These are phyloP conservation scores for Hyphopichia wangnamkhiaoensis DNA, from an alignment of 1,139 yeast species.

Conservation along the genomic window DNA sequence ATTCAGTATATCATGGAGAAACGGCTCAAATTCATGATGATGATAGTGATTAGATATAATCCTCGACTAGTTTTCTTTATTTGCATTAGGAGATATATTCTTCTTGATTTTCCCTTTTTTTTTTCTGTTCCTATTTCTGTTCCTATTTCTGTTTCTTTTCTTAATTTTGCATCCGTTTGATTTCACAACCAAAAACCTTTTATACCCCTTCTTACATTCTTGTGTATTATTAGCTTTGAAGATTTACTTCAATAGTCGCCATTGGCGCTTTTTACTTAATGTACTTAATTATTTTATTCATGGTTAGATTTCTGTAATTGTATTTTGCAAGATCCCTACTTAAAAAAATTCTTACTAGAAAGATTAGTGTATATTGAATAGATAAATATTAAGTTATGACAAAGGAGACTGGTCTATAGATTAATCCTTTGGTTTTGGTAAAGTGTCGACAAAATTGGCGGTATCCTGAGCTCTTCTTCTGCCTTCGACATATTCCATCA, in stretches of 20 bases:
- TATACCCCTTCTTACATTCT: too few relatives aligned
- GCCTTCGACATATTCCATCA: conserved; percentile 89
- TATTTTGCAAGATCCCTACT: too few relatives aligned
- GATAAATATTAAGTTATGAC: background rate
- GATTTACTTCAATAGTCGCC: too few relatives aligned
- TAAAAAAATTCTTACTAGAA: too few relatives aligned
- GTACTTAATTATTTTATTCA: background rate
- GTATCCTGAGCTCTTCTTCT: conserved; percentile 87
- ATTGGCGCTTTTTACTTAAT: too few relatives aligned
- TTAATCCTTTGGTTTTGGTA: conserved; percentile 22
- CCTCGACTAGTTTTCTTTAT: background rate
- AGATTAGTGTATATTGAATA: background rate
- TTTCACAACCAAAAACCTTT: background rate
- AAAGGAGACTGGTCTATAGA: too few relatives aligned
- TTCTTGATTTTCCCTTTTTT: background rate
- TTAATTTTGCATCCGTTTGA: background rate
- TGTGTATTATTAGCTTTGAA: background rate
- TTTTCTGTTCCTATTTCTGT: background rate
- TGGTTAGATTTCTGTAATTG: too few relatives aligned
- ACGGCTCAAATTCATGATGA: conserved; percentile 38
- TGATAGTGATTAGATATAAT: conserved; percentile 29
- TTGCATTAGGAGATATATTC: background rate
- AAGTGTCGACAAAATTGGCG: conserved; percentile 61
- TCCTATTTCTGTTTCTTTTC: background rate
- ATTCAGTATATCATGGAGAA: conserved; percentile 30